These are phyloP conservation scores for Stephania japonica DNA, from an alignment of 164 flowering plant species.

Conservation along the genomic window DNA sequence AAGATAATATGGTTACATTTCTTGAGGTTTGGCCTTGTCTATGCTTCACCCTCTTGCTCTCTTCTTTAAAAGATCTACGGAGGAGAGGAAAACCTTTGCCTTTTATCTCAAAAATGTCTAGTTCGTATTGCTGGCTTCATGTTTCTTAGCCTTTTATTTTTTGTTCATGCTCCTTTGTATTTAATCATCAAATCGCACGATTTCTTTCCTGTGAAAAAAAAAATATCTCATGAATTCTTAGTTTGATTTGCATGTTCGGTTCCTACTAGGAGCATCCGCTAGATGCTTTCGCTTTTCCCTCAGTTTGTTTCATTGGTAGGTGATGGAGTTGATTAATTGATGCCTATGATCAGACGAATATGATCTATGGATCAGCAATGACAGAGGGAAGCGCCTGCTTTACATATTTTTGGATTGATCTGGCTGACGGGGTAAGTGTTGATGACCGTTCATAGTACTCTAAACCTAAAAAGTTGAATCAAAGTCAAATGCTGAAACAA, in stretches of 20 bases:
- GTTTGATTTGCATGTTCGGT: neutral
- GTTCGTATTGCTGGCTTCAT: neutral
- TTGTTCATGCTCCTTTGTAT: neutral
- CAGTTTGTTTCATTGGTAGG: neutral
- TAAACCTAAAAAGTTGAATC: neutral
- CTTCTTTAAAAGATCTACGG: neutral
- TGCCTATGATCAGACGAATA: constrained; percentile 9
- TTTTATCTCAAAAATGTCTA: neutral
- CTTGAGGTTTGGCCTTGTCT: neutral
- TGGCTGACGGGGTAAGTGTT: constrained; percentile 6
- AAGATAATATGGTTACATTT: neutral
- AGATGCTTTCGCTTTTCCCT: neutral
- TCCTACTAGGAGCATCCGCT: neutral
- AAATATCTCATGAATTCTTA: neutral
- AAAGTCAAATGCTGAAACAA: neutral
- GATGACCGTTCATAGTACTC: neutral
- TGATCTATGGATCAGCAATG: constrained; percentile 2
- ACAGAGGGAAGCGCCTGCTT: constrained; percentile 10
- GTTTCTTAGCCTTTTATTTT: neutral
- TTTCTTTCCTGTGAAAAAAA: neutral
- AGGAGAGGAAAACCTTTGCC: neutral
- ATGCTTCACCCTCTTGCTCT: neutral
- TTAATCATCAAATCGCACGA: neutral
- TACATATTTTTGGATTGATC: constrained; percentile 2
- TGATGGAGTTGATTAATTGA: constrained; percentile 4